Percentiles rank a stretch among this genome's conserved stretches.
These are phyloP conservation scores for Xylaria sp. DNA, from an alignment of 495 filamentous ascomycete genomes.

Conservation along the genomic window DNA sequence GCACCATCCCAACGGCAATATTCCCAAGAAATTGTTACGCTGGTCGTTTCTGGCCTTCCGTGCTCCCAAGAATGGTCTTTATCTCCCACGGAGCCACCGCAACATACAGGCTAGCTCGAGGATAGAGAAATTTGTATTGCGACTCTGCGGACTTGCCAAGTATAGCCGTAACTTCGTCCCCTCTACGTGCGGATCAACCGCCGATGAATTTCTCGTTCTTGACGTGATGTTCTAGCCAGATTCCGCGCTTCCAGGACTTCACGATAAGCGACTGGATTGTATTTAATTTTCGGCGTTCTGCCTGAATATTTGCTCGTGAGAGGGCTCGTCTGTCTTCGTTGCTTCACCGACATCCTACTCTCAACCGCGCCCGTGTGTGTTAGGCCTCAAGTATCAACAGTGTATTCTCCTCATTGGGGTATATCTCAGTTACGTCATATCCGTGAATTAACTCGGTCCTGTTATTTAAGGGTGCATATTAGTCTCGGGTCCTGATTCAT, in stretches of 20 bases:
- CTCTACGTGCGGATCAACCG: constrained; percentile 4
- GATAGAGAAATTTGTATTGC: neutral
- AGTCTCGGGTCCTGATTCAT: neutral
- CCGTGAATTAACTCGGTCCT: neutral
- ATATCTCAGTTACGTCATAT: constrained; percentile 10
- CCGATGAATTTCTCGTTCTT: constrained; percentile 26
- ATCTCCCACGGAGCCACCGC: constrained; percentile 18
- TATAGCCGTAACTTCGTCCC: constrained; percentile 14
- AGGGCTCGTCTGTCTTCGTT: constrained; percentile 27
- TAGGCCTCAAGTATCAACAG: neutral
- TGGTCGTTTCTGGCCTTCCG: constrained; percentile 35
- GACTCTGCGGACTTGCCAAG: constrained; percentile 18
- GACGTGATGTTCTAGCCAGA: constrained; percentile 20
- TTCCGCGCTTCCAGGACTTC: constrained; percentile 17
- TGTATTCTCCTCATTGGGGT: neutral
- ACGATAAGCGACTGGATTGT: constrained; percentile 21
- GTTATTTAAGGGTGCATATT: neutral
- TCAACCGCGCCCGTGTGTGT: neutral
- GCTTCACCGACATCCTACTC: neutral
- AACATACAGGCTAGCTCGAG: constrained; percentile 17
- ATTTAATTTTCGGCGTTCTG: constrained; percentile 34
- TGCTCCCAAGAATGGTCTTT: constrained; percentile 37
- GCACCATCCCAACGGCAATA: constrained; percentile 27
- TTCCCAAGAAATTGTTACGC: constrained; percentile 32
- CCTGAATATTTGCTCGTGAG: constrained; percentile 26